Evolutionary conservation across 2,329 filamentous ascomycete genomes (phyloP), one percentile per base, ranked within the genome.

Genomic region (Colletotrichum kahawae): DNA sequence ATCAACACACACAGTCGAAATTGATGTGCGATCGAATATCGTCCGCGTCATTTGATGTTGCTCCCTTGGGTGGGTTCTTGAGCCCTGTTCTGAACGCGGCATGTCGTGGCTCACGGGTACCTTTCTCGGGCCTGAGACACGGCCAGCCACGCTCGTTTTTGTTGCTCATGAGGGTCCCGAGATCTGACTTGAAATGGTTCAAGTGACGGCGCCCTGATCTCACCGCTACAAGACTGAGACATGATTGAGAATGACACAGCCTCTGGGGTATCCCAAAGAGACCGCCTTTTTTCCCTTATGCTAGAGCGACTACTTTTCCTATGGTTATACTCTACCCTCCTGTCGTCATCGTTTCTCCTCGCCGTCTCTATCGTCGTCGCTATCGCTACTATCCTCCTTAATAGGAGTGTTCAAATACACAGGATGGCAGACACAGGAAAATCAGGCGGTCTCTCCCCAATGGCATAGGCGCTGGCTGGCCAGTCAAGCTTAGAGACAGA

Each of bases 151-250:
- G 13, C 18, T 31, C 24, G 56, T 34, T 31, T 29, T 51, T 56
- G 31, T 31, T 34, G 29, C 13, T 18, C 38, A 27, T 14, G 65
- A 63, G 16, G 29, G 57, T 31, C 65, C 56, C 43, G 54, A 70
- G 33, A 69, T 69, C 24, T 48, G 54, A 48, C 54, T 34, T 64
- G 18, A 54, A 43, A n/a, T 33, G 24, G 65, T 24, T 31, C 13
- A 57, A 38, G 68, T 71, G 48, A 59, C 60, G 43, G 21, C 48
- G 67, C 59, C 71, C 70, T 59, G 59, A 71, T 74, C 60, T 74
- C 68, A 60, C 71, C 62, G 62, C 38, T 38, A 38, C 60, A 54
- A 29, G 31, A 34, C 33, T 72, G 56, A 72, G 72, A 75, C 69
- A 75, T 13, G 27, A 12, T 31, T 21, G 33, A 66, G 38, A 27